Conservation (phyloP, 257 asterid species). For the Solanum raphanifolium region DNA sequence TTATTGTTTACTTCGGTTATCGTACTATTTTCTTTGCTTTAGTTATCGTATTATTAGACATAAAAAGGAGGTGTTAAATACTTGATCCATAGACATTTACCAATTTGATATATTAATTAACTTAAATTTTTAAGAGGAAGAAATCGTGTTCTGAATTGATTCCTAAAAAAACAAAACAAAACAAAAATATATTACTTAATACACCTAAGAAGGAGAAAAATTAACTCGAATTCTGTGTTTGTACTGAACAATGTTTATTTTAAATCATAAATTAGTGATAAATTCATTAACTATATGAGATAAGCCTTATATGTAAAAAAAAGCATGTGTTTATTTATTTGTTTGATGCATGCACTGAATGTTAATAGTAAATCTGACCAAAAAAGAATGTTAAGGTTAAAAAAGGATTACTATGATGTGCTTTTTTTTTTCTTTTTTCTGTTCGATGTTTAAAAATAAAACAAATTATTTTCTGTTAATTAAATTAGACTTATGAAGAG, state of each 20-base stretch:
- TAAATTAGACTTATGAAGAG: background rate
- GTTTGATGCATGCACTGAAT: background rate
- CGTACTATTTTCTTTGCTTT: accelerated
- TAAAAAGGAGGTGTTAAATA: background rate
- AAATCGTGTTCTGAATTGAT: background rate
- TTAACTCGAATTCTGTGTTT: background rate
- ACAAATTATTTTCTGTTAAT: background rate
- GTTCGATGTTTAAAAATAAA: background rate
- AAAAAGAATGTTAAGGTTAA: background rate
- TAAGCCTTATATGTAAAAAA: background rate
- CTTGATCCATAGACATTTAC: background rate
- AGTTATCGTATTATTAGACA: background rate
- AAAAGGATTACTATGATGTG: background rate
- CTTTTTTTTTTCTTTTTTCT: background rate
- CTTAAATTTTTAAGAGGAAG: background rate
- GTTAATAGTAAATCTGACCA: background rate
- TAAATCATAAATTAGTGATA: background rate
- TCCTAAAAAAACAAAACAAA: background rate
- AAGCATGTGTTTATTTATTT: background rate
- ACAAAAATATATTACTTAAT: background rate
- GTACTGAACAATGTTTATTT: background rate
- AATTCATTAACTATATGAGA: background rate
- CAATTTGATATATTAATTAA: background rate
- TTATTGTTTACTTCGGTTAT: background rate
- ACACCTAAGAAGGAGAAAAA: background rate